Evolutionary conservation across 192 early-diverging fungal genomes (phyloP), one percentile per base, ranked within the genome.

Genomic region (Podila epigama): DNA sequence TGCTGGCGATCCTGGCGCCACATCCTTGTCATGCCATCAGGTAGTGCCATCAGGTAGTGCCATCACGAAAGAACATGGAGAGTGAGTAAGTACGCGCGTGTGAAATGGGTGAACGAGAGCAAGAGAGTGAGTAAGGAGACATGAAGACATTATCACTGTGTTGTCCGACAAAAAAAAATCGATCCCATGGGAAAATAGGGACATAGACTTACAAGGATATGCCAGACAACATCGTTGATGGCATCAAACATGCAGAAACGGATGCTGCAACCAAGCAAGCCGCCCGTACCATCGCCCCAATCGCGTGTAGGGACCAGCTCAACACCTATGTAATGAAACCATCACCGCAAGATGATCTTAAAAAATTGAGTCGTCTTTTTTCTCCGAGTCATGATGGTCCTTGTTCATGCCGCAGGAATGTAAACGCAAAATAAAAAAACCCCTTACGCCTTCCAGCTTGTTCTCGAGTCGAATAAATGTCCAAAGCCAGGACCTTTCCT

Each of bases 221-320:
- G 85, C 85, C 86, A 88, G 10, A 85, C 71, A 35, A 83, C 67
- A 12, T 82, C 80, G 15, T 83, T 79, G 29, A 82, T 79, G 12
- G 80, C 73, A 20, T 89, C 87, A 75, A 86, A 91, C 42, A 85
- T 83, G 75, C 91, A 92, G 69, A 86, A 92, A 13, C 91, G 85
- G 51, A 92, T 88, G 36, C 79, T 82, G 55, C 88, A 88, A 52
- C 88, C 86, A 18, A 84, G 61, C 48, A 87, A 58, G 12, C 86
- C 82, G n/a, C 81, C 80, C 4, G 77, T 68, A 1, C 70, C 70
- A 51, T 68, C 62, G 28, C 67, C 69, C 85, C 85, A 86, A 11
- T 58, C 51, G 31, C 40, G 60, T 3, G 66, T 57, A 1, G 85
- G 83, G 29, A 73, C 63, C 54, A 86, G 65, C 29, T 68, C 67